phyloP scores from a whole-genome alignment of 192 early-diverging fungal genomes.

The Backusella luteola region DNA sequence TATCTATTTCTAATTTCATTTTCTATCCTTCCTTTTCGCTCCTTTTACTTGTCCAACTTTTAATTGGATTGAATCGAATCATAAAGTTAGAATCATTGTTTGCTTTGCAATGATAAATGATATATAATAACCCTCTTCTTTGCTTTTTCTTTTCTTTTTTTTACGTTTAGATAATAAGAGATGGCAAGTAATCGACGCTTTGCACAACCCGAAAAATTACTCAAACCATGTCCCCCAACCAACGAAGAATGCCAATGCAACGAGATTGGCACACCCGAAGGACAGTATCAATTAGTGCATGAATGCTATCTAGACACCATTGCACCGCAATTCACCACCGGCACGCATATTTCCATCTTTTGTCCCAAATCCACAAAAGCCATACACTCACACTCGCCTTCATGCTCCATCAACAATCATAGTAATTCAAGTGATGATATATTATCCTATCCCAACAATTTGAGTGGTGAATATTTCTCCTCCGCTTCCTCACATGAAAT shows the following conservation, averaged over 20 bases:
- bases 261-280: background rate
- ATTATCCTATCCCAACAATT: background rate
- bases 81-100: background rate
- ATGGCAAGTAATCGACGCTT: background rate
- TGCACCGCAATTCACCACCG: slow-evolving; percentile 6
- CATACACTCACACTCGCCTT: background rate
- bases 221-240: slow-evolving; percentile 1
- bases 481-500: background rate
- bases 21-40: background rate
- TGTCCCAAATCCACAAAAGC: background rate
- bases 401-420: background rate
- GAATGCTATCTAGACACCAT: background rate
- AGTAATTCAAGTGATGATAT: background rate
- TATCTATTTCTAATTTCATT: background rate
- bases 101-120: background rate
- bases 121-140: background rate
- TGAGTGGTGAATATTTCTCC: background rate
- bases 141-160: background rate
- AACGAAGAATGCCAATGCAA: background rate
- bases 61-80: background rate
- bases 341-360: background rate
- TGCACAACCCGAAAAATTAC: background rate
- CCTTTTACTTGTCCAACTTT: background rate
- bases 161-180: background rate
- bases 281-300: background rate